phyloP scores from a whole-genome alignment of 2,329 filamentous ascomycete genomes.

The Penicillium sp. region DNA sequence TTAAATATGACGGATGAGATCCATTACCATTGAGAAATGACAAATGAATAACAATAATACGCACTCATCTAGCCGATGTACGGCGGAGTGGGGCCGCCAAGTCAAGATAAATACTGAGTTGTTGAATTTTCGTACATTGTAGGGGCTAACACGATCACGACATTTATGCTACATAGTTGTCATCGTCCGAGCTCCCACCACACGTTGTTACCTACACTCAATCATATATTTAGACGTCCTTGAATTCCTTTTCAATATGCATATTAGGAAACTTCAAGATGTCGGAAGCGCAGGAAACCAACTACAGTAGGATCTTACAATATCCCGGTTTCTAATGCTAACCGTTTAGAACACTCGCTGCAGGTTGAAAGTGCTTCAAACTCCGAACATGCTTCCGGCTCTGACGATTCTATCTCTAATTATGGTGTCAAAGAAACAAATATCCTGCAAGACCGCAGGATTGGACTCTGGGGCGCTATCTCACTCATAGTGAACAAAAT shows the following conservation, averaged over 20 bases:
- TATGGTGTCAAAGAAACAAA: slow-evolving; percentile 13
- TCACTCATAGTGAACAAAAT: slow-evolving; percentile 25
- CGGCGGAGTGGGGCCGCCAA: neutral
- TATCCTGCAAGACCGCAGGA: slow-evolving; percentile 20
- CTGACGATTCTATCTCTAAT: slow-evolving; percentile 2
- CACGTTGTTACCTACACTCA: too few relatives aligned
- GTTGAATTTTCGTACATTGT: neutral
- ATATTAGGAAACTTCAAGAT: neutral
- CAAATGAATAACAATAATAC: neutral
- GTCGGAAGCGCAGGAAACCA: neutral
- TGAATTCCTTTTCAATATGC: too few relatives aligned
- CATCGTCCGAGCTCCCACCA: neutral
- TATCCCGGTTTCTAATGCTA: neutral
- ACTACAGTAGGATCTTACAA: neutral
- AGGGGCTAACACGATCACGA: slow-evolving; percentile 7
- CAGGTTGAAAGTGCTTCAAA: neutral
- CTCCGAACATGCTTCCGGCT: neutral
- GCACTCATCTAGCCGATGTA: neutral
- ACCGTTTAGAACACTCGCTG: neutral
- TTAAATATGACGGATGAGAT: neutral
- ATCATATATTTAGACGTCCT: too few relatives aligned
- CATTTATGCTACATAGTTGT: slow-evolving; percentile 10
- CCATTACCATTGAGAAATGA: neutral
- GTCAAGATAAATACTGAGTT: neutral
- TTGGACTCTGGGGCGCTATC: slow-evolving; percentile 20